Conservation (phyloP, 2,329 filamentous ascomycete species). For the Sarocladium oryzae region DNA sequence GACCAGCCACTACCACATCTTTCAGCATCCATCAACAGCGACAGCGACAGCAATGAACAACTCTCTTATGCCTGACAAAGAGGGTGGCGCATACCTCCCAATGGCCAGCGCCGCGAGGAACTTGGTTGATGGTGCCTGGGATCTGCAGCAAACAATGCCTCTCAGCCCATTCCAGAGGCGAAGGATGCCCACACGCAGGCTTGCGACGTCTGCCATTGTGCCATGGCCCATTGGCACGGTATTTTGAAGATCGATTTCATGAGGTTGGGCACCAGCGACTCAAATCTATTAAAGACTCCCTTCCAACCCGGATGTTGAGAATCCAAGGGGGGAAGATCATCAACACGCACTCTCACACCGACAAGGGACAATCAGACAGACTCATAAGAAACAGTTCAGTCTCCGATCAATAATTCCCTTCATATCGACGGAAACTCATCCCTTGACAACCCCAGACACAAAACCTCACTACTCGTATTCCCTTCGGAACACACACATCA, state of each 20-base stretch:
- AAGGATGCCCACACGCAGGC: neutral
- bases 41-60: neutral
- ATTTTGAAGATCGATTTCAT: neutral
- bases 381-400: no score
- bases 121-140: no score
- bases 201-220: neutral
- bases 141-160: no score
- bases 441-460: no score
- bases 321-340: neutral
- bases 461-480: no score
- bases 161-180: neutral
- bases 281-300: conserved; percentile 5
- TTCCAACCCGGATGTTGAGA: neutral
- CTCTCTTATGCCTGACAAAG: neutral
- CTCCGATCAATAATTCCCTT: no score
- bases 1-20: no score
- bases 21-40: neutral
- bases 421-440: no score
- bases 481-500: no score
- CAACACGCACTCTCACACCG: neutral
- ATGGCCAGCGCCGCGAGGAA: neutral
- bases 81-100: conserved; percentile 1
- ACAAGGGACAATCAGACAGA: neutral
- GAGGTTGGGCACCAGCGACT: neutral
- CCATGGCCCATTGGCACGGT: neutral